Conservation (phyloP, 805 yeast species). For the Ogataea paradorogensis region DNA sequence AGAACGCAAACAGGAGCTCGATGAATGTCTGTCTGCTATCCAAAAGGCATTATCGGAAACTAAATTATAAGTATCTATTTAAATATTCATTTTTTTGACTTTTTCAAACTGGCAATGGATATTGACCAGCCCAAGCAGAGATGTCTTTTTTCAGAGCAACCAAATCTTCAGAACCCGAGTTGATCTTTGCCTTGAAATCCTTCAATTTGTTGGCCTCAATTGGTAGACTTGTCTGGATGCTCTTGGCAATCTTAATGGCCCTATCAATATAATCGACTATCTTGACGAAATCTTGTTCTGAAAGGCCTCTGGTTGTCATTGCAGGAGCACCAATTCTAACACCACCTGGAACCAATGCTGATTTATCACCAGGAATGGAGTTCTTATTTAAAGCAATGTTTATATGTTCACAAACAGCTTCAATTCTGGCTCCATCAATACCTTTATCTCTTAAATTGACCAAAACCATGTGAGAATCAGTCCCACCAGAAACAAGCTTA, state of each 20-base stretch:
- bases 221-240: conserved; percentile 77
- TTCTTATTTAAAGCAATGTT: conserved; percentile 97
- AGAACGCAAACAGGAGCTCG: conserved; percentile 51
- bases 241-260: conserved; percentile 73
- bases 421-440: conserved; percentile 96
- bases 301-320: conserved; percentile 96
- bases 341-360: conserved; percentile 96
- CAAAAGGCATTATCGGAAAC: conserved; percentile 36
- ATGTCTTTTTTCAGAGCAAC: conserved; percentile 71
- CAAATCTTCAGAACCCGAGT: conserved; percentile 69
- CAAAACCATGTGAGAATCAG: conserved; percentile 95
- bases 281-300: conserved; percentile 77
- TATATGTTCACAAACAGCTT: conserved; percentile 88
- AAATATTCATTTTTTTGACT: neutral
- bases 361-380: conserved; percentile 96
- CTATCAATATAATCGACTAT: conserved; percentile 78
- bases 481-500: conserved; percentile 87
- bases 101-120: conserved; percentile 59
- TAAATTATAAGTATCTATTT: conserved; percentile 13
- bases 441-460: conserved; percentile 85
- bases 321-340: conserved; percentile 98
- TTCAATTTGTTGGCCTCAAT: conserved; percentile 91
- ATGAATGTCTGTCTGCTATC: conserved; percentile 45
- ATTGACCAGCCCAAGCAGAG: conserved; percentile 86
- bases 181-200: conserved; percentile 86